phyloP scores from a whole-genome alignment of 2,329 filamentous ascomycete species.

The Fusarium multiceps region DNA sequence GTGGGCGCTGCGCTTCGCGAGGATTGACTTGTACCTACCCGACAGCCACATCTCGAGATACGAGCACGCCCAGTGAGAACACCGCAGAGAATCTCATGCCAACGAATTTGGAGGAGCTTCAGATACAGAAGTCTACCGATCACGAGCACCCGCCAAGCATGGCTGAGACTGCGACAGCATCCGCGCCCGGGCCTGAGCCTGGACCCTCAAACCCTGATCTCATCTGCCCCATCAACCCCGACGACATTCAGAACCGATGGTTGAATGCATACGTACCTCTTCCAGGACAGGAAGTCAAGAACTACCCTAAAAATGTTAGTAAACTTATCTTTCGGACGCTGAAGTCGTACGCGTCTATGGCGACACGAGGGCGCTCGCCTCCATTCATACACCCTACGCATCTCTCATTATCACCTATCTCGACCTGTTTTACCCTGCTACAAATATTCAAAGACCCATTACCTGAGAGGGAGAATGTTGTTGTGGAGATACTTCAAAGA shows the following conservation, averaged over 20 bases:
- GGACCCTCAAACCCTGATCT: conserved; percentile 37
- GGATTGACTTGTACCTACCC: conserved; percentile 48
- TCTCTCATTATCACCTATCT: conserved; percentile 47
- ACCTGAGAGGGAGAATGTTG: too few species aligned
- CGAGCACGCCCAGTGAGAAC: not conserved
- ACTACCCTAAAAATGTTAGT: conserved; percentile 53
- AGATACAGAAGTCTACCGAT: not conserved
- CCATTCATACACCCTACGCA: conserved; percentile 60
- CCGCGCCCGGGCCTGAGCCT: not conserved
- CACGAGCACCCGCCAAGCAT: not conserved
- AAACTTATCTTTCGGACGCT: conserved; percentile 56
- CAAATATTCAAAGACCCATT: too few species aligned
- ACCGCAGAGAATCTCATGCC: not conserved
- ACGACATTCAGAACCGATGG: conserved; percentile 62
- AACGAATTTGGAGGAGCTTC: not conserved
- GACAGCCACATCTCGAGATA: not conserved
- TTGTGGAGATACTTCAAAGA: conserved; percentile 51
- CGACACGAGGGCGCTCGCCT: conserved; percentile 52
- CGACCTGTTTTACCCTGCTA: conserved; percentile 55
- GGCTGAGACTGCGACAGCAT: not conserved
- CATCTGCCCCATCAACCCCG: conserved; percentile 58
- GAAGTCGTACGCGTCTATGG: conserved; percentile 56
- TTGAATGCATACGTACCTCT: conserved; percentile 59
- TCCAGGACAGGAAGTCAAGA: conserved; percentile 56
- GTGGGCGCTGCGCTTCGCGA: conserved; percentile 49